Conservation (phyloP, 2,329 filamentous ascomycete species). For the Harringtonia aguacate region DNA sequence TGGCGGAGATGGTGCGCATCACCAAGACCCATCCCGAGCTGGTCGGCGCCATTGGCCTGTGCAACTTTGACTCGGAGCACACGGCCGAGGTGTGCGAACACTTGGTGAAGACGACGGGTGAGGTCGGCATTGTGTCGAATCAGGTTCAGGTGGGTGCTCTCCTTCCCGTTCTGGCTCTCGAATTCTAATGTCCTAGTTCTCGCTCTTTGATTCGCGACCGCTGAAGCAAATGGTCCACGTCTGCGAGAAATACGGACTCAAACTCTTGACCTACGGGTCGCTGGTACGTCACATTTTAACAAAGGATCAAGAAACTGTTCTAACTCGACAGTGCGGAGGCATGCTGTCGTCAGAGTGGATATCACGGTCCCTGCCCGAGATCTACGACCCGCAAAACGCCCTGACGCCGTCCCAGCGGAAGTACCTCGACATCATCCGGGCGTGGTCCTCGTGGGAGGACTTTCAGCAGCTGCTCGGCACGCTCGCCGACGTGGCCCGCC, state of each 20-base stretch:
- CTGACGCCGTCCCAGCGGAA: slow-evolving; percentile 27
- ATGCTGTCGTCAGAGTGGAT: slow-evolving; percentile 24
- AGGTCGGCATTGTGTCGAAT: slow-evolving; percentile 20
- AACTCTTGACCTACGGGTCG: slow-evolving; percentile 23
- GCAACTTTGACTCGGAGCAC: slow-evolving; percentile 24
- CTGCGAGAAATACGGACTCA: slow-evolving; percentile 19
- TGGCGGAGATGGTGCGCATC: slow-evolving; percentile 19
- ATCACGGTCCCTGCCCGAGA: slow-evolving; percentile 16
- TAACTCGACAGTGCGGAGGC: slow-evolving; percentile 19
- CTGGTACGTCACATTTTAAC: slow-evolving; percentile 15
- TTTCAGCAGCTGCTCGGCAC: slow-evolving; percentile 19
- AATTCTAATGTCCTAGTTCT: slow-evolving; percentile 19
- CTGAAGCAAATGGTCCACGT: slow-evolving; percentile 17
- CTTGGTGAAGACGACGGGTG: slow-evolving; percentile 16
- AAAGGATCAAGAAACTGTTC: neutral
- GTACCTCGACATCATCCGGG: slow-evolving; percentile 21
- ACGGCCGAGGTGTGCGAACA: slow-evolving; percentile 21
- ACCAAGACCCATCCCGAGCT: slow-evolving; percentile 17
- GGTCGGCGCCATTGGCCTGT: slow-evolving; percentile 20
- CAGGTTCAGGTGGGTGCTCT: slow-evolving; percentile 22
- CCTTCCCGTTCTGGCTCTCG: too few species aligned
- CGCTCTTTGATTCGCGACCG: slow-evolving; percentile 21
- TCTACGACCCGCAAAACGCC: slow-evolving; percentile 17
- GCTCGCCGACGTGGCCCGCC: slow-evolving; percentile 14
- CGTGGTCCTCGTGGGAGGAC: slow-evolving; percentile 19